These are phyloP conservation scores for Tilletia indica DNA, from an alignment of 1,284 basidiomycete species.

Conservation along the genomic window DNA sequence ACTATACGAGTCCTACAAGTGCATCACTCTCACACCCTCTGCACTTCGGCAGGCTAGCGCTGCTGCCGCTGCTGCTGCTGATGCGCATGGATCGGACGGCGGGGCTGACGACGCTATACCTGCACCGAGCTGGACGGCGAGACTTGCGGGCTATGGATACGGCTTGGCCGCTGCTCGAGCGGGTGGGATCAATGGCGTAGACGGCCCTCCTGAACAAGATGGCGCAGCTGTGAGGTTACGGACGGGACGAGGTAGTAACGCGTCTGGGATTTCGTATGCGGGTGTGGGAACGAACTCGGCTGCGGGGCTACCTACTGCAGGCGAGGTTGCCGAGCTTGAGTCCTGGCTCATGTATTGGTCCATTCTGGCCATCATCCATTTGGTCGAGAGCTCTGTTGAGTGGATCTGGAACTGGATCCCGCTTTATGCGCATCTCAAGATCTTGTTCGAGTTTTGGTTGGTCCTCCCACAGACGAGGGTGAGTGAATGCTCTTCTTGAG, in stretches of 20 bases:
- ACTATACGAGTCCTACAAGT: slow-evolving; percentile 48
- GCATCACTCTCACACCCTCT: slow-evolving; percentile 30
- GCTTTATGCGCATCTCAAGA: slow-evolving; percentile 42
- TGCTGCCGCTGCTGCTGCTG: not conserved
- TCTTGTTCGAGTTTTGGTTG: slow-evolving; percentile 50
- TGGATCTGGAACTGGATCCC: slow-evolving; percentile 50
- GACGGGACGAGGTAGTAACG: not conserved
- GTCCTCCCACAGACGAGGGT: slow-evolving; percentile 46
- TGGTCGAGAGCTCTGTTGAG: slow-evolving; percentile 40
- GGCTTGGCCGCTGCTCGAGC: not conserved
- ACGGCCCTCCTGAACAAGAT: not conserved
- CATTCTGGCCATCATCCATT: slow-evolving; percentile 36
- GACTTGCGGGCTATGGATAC: slow-evolving; percentile 2
- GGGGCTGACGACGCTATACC: not conserved
- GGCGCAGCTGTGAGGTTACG: slow-evolving; percentile 5
- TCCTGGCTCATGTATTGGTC: slow-evolving; percentile 51
- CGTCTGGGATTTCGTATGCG: not conserved
- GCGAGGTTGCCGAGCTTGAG: slow-evolving; percentile 46
- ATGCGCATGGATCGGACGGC: not conserved
- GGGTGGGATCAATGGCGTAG: not conserved
- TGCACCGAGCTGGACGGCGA: slow-evolving; percentile 13
- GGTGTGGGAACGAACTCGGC: not conserved
- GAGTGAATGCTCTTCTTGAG: not conserved
- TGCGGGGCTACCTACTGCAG: not conserved
- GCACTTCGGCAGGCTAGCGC: slow-evolving; percentile 1